These are phyloP conservation scores for Torulaspora microellipsoides DNA, from an alignment of 805 yeast species.

Conservation along the genomic window DNA sequence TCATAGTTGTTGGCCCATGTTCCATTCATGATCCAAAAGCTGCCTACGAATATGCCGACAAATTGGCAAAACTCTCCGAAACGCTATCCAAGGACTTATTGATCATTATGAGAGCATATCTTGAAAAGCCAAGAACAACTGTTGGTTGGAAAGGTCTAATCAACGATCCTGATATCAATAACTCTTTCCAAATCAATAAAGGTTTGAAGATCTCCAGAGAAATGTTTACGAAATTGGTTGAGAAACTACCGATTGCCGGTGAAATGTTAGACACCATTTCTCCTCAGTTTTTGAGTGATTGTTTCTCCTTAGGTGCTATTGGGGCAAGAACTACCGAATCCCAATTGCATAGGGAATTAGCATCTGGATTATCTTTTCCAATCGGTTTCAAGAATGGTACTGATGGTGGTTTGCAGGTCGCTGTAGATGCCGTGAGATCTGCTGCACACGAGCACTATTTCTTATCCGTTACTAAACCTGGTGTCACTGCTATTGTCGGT, in stretches of 20 bases:
- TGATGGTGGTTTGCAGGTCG: slow-evolving; percentile 91
- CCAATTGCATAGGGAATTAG: slow-evolving; percentile 93
- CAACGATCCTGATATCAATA: slow-evolving; percentile 95
- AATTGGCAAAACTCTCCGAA: slow-evolving; percentile 54
- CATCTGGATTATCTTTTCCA: slow-evolving; percentile 96
- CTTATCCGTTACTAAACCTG: slow-evolving; percentile 91
- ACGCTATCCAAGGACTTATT: slow-evolving; percentile 69
- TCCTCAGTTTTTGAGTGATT: slow-evolving; percentile 90
- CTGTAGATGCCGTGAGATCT: slow-evolving; percentile 89
- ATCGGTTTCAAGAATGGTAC: slow-evolving; percentile 98
- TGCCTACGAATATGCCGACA: slow-evolving; percentile 80
- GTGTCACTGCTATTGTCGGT: slow-evolving; percentile 92
- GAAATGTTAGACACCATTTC: slow-evolving; percentile 98
- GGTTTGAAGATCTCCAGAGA: slow-evolving; percentile 87
- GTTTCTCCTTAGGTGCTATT: slow-evolving; percentile 94
- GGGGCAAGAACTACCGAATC: slow-evolving; percentile 99
- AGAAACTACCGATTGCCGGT: slow-evolving; percentile 85
- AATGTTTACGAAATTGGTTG: slow-evolving; percentile 78
- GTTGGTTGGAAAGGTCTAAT: slow-evolving; percentile 99
- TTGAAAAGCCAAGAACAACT: slow-evolving; percentile 97
- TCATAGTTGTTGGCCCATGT: slow-evolving; percentile 94
- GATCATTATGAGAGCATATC: slow-evolving; percentile 94
- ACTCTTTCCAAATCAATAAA: slow-evolving; percentile 88
- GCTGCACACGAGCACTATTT: slow-evolving; percentile 93
- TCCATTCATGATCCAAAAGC: slow-evolving; percentile 93